phyloP scores from a whole-genome alignment of 345 rosid genomes.

The Passiflora organensis region DNA sequence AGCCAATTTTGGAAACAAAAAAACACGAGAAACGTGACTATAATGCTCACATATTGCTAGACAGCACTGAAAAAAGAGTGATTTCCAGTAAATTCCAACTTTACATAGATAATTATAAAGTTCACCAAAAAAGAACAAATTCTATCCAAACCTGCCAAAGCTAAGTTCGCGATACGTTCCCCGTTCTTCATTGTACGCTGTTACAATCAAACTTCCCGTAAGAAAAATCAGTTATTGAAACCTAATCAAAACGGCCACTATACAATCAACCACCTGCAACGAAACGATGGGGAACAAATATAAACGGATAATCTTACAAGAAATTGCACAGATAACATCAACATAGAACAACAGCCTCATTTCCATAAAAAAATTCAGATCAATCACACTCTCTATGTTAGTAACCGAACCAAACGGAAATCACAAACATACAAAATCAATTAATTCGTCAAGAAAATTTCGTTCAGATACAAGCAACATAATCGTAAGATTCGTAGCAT shows the following conservation, averaged over 20 bases:
- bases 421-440: too few relatives aligned
- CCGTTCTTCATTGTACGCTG: conserved; percentile 59
- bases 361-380: too few relatives aligned
- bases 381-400: background rate
- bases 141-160: conserved; percentile 61
- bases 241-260: background rate
- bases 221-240: too few relatives aligned
- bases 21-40: background rate
- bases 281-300: background rate
- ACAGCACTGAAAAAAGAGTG: background rate
- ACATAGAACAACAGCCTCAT: too few relatives aligned
- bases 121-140: background rate
- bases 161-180: conserved; percentile 70
- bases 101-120: too few relatives aligned
- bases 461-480: background rate
- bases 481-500: background rate
- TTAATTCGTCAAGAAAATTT: too few relatives aligned
- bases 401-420: background rate
- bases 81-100: too few relatives aligned
- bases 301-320: background rate
- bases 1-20: too few relatives aligned
- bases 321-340: too few relatives aligned
- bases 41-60: background rate
- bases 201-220: background rate
- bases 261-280: background rate